A percentile compares a stretch with the other conserved stretches of the same genome.
Conservation (phyloP, 73 alveolate genomes). For the Tetrahymena elliotti region DNA sequence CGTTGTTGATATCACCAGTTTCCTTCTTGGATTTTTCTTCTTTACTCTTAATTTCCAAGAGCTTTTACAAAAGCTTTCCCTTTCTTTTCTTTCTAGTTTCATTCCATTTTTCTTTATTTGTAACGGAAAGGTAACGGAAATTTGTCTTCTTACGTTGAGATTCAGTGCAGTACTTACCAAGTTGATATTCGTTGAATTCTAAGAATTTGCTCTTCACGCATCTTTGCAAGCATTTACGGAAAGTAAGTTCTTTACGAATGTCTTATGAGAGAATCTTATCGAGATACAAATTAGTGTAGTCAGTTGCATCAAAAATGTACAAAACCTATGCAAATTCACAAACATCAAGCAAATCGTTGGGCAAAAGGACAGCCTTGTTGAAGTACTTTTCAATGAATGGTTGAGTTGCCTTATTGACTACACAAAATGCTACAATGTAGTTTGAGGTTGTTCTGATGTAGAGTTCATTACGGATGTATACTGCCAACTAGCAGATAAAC, state of each 20-base stretch:
- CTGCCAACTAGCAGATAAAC: conserved; percentile 35
- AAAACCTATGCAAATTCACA: conserved; percentile 14
- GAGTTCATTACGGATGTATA: conserved; percentile 44
- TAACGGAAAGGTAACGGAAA: not conserved
- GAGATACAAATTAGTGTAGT: not conserved
- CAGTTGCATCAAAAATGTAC: not conserved
- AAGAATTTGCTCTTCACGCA: conserved; percentile 22
- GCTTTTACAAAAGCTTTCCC: not conserved
- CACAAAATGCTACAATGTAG: conserved; percentile 45
- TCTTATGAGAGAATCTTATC: not conserved
- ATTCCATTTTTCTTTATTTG: not conserved
- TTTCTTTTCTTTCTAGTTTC: not conserved
- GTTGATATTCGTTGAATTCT: conserved; percentile 23
- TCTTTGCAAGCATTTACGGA: conserved; percentile 39
- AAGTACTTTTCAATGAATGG: conserved; percentile 44
- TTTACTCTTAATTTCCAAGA: not conserved
- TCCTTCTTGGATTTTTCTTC: conserved; percentile 3
- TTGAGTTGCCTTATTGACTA: conserved; percentile 4
- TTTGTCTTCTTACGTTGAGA: conserved; percentile 11
- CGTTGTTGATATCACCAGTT: not conserved
- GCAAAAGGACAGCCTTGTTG: conserved; percentile 21
- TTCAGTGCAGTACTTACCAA: conserved; percentile 50
- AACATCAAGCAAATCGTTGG: conserved; percentile 38
- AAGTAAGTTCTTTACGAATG: not conserved
- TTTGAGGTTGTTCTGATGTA: conserved; percentile 42